These are phyloP conservation scores for Xanthoconium purpureum DNA, from an alignment of 768 basidiomycete genomes.

Conservation along the genomic window DNA sequence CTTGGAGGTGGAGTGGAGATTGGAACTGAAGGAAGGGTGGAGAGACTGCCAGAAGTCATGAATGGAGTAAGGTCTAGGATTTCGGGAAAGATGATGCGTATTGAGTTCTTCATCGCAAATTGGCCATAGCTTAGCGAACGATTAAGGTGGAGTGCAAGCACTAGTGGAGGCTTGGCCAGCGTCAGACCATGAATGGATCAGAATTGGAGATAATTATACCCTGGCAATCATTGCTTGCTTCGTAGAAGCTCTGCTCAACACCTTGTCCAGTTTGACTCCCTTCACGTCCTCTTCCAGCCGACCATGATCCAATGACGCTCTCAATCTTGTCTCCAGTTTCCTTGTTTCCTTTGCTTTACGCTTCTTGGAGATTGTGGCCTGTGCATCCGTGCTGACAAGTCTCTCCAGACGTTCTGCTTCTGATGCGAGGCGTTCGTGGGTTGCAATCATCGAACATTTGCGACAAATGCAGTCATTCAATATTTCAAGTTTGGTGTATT, in stretches of 20 bases:
- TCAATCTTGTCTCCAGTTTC: constrained; percentile 59
- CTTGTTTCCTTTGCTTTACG: constrained; percentile 70
- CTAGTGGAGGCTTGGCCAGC: constrained; percentile 66
- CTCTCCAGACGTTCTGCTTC: constrained; percentile 60
- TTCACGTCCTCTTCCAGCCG: constrained; percentile 82
- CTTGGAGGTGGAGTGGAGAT: constrained; percentile 63
- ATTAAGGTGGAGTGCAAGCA: constrained; percentile 88
- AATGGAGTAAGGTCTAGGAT: constrained; percentile 86
- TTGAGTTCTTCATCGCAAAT: constrained; percentile 78
- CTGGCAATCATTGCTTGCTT: constrained; percentile 92
- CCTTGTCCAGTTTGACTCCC: constrained; percentile 76
- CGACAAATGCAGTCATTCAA: constrained; percentile 92
- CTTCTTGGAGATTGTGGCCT: constrained; percentile 68
- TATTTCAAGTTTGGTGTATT: constrained; percentile 86
- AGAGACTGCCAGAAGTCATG: constrained; percentile 78
- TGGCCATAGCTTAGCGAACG: constrained; percentile 82
- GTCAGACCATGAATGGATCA: constrained; percentile 17
- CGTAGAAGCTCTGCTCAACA: constrained; percentile 69
- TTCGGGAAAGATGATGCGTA: constrained; percentile 80
- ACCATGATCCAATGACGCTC: constrained; percentile 64
- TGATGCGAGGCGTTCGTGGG: constrained; percentile 57
- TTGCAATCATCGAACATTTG: constrained; percentile 82
- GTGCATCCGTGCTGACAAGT: constrained; percentile 31
- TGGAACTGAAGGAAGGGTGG: constrained; percentile 62
- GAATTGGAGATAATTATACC: constrained; percentile 37